Evolutionary conservation across 1,284 basidiomycete genomes (phyloP).

Genomic region (Cutaneotrichosporon sp.): DNA sequence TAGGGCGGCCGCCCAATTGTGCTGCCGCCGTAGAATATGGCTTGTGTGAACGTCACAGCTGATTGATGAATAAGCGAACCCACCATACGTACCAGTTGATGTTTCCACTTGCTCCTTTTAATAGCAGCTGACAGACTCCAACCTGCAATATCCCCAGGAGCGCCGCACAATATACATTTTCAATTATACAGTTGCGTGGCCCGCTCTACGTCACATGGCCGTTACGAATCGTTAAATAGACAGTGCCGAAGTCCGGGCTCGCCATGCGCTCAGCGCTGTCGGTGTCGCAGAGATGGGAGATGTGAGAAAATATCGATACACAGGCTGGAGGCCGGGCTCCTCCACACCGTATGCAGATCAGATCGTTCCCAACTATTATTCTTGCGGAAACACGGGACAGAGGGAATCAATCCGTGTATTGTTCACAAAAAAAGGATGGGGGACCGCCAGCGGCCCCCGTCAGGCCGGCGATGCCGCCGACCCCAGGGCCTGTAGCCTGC

Average conservation of each 20-base stretch:
- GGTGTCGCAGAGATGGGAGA: neutral
- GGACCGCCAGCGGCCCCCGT: slow-evolving; percentile 6
- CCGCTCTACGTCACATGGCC: slow-evolving; percentile 1
- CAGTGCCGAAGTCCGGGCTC: neutral
- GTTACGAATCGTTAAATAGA: neutral
- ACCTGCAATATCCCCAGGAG: neutral
- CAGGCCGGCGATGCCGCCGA: slow-evolving; percentile 33
- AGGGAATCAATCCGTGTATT: slow-evolving; percentile 9
- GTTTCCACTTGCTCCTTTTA: too few species aligned
- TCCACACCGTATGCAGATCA: neutral
- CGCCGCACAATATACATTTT: slow-evolving; percentile 10
- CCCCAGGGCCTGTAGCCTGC: slow-evolving; percentile 15
- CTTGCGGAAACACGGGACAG: neutral
- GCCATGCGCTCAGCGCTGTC: slow-evolving; percentile 4
- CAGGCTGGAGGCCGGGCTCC: neutral
- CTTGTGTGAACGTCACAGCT: too few species aligned
- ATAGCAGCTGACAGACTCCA: too few species aligned
- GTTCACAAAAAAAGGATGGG: neutral
- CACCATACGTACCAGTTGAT: too few species aligned
- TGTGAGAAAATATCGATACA: slow-evolving; percentile 3
- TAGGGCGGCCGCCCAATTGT: too few species aligned
- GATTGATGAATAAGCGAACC: too few species aligned
- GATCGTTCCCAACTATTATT: slow-evolving; percentile 1
- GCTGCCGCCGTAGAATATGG: too few species aligned
- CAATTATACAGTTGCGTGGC: slow-evolving; percentile 5